phyloP scores from a whole-genome alignment of 2,329 filamentous ascomycete species.

The Coniella vitis region DNA sequence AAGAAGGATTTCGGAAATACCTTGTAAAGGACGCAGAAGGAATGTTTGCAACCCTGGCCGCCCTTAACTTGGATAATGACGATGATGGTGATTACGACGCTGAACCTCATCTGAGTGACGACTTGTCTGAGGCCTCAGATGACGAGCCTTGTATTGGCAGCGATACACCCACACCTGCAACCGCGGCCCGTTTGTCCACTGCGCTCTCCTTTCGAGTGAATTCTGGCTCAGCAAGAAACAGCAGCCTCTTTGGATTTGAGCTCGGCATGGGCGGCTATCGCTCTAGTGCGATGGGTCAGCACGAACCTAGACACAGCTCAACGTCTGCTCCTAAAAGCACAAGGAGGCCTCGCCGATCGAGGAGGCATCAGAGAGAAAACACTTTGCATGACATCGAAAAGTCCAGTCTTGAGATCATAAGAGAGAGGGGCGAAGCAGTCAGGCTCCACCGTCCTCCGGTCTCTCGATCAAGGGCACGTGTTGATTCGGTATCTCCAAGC shows the following conservation, averaged over 20 bases:
- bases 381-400: background rate
- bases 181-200: slow-evolving; percentile 2
- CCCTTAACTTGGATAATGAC: slow-evolving; percentile 18
- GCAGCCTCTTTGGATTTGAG: slow-evolving; percentile 9
- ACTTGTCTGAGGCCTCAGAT: background rate
- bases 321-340: background rate
- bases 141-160: background rate
- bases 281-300: slow-evolving; percentile 1
- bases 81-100: slow-evolving; percentile 5
- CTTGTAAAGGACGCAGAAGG: slow-evolving; percentile 40
- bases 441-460: slow-evolving; percentile 1
- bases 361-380: background rate
- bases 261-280: slow-evolving; percentile 3
- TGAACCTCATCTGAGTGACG: background rate
- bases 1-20: slow-evolving; percentile 58
- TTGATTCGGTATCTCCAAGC: background rate
- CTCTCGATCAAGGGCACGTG: background rate
- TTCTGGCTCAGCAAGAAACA: background rate
- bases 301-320: background rate
- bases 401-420: slow-evolving; percentile 12
- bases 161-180: background rate
- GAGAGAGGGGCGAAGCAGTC: slow-evolving; percentile 9
- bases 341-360: background rate
- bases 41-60: slow-evolving; percentile 38
- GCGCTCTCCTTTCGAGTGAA: background rate